Percentiles rank a stretch among this genome's conserved stretches.
Evolutionary conservation across 2,329 filamentous ascomycete species (phyloP).

Genomic region (Blastomyces parvus): DNA sequence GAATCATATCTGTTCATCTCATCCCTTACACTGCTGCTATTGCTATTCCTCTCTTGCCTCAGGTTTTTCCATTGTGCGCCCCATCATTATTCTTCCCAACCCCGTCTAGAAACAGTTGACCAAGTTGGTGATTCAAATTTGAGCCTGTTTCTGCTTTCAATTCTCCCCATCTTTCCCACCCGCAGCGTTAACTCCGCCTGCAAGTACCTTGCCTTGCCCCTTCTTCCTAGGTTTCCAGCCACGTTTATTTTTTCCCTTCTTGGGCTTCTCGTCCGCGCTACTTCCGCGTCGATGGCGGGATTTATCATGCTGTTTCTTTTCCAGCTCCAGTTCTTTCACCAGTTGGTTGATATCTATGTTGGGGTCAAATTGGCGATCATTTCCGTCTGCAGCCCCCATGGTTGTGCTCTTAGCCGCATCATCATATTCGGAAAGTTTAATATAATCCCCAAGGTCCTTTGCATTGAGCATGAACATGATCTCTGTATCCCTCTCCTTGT

Average conservation of each 20-base stretch:
- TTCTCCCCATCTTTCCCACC: not conserved
- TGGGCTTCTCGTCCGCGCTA: conserved; percentile 1
- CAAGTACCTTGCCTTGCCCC: not conserved
- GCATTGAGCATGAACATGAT: conserved; percentile 18
- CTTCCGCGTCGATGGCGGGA: not conserved
- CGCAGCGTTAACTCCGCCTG: not conserved
- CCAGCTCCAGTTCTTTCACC: conserved; percentile 1
- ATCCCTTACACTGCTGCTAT: not conserved
- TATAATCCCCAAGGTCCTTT: conserved; percentile 3
- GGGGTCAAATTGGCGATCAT: not conserved
- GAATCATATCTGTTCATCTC: not conserved
- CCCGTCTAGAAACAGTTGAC: not conserved
- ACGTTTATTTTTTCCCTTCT: conserved; percentile 3
- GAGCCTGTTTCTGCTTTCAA: not conserved
- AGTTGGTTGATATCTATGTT: conserved; percentile 1
- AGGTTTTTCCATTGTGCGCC: not conserved
- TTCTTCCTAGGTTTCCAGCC: not conserved
- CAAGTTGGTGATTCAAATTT: not conserved
- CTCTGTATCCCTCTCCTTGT: not conserved
- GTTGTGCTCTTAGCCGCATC: conserved; percentile 13
- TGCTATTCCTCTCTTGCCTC: not conserved
- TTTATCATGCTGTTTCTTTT: conserved; percentile 5
- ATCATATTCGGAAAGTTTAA: conserved; percentile 13
- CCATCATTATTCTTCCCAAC: not conserved
- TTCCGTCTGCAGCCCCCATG: not conserved